These are phyloP conservation scores for Laguncularia racemosa DNA, from an alignment of 345 rosid genomes.

Conservation along the genomic window DNA sequence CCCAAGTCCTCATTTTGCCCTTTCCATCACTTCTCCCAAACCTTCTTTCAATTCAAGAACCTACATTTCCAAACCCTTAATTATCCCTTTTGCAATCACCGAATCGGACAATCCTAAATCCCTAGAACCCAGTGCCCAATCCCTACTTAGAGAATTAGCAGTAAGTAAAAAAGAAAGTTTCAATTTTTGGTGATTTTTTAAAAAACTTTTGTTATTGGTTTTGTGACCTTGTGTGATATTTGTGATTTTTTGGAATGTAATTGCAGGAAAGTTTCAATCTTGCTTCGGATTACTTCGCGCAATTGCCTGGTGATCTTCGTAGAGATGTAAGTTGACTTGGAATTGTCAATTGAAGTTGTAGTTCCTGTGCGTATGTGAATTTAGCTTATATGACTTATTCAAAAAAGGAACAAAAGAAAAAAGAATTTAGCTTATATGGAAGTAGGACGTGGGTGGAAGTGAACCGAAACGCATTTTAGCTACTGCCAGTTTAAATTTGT, in stretches of 20 bases:
- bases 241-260: background rate
- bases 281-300: slow-evolving; percentile 62
- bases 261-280: slow-evolving; percentile 84
- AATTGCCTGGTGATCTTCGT: slow-evolving; percentile 73
- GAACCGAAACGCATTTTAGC: no score
- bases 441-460: no score
- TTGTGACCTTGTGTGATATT: background rate
- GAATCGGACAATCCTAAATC: slow-evolving; percentile 69
- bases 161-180: slow-evolving; percentile 22
- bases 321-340: slow-evolving; percentile 47
- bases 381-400: no score
- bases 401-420: no score
- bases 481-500: no score
- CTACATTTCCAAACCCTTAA: slow-evolving; percentile 23
- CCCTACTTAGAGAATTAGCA: slow-evolving; percentile 56
- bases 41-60: slow-evolving; percentile 7
- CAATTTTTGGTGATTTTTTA: background rate
- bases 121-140: slow-evolving; percentile 27
- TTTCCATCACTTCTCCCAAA: slow-evolving; percentile 21
- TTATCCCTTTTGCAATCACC: slow-evolving; percentile 43
- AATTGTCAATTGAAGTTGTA: background rate
- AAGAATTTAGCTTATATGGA: no score
- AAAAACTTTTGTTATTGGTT: background rate
- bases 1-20: slow-evolving; percentile 13
- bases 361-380: background rate